Base-by-base conservation (phyloP, 2,329 filamentous ascomycete genomes). In the Simplicillium aogashimaense region DNA sequence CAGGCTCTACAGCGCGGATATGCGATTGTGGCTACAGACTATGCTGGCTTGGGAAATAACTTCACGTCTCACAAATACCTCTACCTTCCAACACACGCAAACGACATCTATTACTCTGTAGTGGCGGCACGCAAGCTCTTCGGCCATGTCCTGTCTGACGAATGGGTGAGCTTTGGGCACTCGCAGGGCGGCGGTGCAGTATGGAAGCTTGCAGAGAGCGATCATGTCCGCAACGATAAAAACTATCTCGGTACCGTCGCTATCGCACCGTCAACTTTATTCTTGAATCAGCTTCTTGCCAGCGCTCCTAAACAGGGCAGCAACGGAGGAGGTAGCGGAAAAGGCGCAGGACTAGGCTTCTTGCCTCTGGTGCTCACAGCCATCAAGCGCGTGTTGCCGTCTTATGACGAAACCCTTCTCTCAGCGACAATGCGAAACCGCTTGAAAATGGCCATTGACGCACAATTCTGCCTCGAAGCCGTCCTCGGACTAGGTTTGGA, bases 1-100 rank as follows among this genome's bases (percentile, higher is more conserved):
- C 29, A 29, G 10, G 37, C 45, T 3, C 14, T 47, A 2, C 15
- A 36, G 13, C 33, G 39, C 3, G 47, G 45, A 7, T 47, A 47
- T 20, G 47, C 45, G 2, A 40, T 49, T n/a, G 33, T 52, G 8
- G 50, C 47, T 7, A 48, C 50, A 3, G 50, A 52, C 30, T 52
- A 44, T 33, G 44, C 45, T 10, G 48, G 48, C 11, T 39, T 50
- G 10, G 48, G 48, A 3, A 50, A 49, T 39, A 48, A 50, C 39
- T 36, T 39, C 13, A 49, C 47, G 1, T 2, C 29, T 12, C 44
- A 48, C 42, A 49, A 49, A 36, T 50, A 47, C 32, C 33, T 34
- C 35, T 46, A 39, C 32, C 42, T 42, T 5, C 36, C 38, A 2
- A 42, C 42, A 7, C 44, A 49, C 17, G 44, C 40, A n/a, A 35